These are phyloP conservation scores for Paramecium sexaurelia DNA, from an alignment of 73 alveolate genomes.

Conservation along the genomic window DNA sequence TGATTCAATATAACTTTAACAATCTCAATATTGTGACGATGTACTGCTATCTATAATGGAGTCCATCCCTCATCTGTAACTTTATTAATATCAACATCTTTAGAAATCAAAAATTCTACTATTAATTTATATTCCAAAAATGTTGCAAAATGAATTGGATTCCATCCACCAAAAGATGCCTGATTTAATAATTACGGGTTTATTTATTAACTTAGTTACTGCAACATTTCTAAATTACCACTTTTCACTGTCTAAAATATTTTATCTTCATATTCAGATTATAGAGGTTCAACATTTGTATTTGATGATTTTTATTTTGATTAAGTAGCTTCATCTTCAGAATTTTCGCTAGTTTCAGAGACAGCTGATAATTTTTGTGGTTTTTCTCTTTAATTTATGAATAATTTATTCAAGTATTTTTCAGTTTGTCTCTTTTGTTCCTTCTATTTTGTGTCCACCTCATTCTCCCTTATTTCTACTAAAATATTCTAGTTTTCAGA, in stretches of 20 bases:
- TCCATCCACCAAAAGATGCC: conserved; percentile 57
- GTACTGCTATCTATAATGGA: conserved; percentile 31
- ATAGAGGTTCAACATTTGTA: background rate
- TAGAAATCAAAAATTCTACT: background rate
- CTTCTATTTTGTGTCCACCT: background rate
- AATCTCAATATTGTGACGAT: background rate
- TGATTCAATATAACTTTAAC: background rate
- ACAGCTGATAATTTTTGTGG: conserved; percentile 20
- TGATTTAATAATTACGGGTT: background rate
- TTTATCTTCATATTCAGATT: background rate
- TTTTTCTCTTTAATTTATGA: background rate
- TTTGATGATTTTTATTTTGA: conserved; percentile 14
- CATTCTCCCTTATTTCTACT: conserved; percentile 52
- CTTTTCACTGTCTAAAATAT: conserved; percentile 14
- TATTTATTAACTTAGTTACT: background rate
- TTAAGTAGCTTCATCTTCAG: conserved; percentile 7
- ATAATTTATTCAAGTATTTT: background rate
- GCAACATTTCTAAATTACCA: background rate
- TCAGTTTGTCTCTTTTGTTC: background rate
- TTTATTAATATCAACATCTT: conserved; percentile 39
- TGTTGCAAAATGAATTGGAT: conserved; percentile 55
- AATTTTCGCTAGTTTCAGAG: conserved; percentile 45
- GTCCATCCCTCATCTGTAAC: conserved; percentile 58
- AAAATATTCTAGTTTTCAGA: conserved; percentile 17
- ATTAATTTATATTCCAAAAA: background rate